Base-by-base conservation (phyloP, 2,329 filamentous ascomycete genomes). In the Scytalidium lignicola region DNA sequence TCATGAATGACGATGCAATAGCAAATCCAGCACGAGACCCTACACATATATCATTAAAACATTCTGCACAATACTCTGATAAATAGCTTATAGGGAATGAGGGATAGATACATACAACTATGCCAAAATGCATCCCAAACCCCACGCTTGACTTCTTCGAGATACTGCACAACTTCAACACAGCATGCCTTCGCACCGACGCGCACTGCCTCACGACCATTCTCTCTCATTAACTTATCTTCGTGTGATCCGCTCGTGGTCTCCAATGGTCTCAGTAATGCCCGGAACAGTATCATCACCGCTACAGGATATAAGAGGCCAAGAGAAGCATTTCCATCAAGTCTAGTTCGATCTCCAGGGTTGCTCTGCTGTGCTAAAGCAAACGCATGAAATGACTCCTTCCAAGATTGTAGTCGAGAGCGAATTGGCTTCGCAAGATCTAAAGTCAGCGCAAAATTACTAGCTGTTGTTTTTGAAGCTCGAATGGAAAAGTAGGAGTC, bases 201-300 rank as follows among this genome's bases (percentile, higher is more conserved):
- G 47, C 60, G 53, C 5, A 63, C 60, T 2, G 61, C 61, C 22
- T 47, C 40, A 12, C 59, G 48, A 19, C 56, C 56, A 3, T 53
- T 53, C 3, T 55, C 46, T 13, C 56, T 56, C 10, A 52, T 49
- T 26, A 54, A 56, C 41, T 61, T 55, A 18, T 58, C 58, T 43
- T 62, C 59, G 44, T 62, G 57, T 9, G 56, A 42, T 21, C 48
- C 52, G 5, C 49, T 55, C 2, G 60, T 20, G 46, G 59, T 58
- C n/a, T 63, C 59, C 4, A 67, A 51, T 1, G 65, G 65, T 26
- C 64, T 54, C 1, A 67, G 49, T 2, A 67, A 52, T 4, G 64
- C 65, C 1, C 63, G 56, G 45, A 66, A 66, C 9, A 67, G 55
- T 4, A 61, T 66, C 62, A 67, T 67, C 7, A 62, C 62, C 6